Evolutionary conservation across 495 filamentous ascomycete species (phyloP).

Genomic region (Lepidopterella palustris): DNA sequence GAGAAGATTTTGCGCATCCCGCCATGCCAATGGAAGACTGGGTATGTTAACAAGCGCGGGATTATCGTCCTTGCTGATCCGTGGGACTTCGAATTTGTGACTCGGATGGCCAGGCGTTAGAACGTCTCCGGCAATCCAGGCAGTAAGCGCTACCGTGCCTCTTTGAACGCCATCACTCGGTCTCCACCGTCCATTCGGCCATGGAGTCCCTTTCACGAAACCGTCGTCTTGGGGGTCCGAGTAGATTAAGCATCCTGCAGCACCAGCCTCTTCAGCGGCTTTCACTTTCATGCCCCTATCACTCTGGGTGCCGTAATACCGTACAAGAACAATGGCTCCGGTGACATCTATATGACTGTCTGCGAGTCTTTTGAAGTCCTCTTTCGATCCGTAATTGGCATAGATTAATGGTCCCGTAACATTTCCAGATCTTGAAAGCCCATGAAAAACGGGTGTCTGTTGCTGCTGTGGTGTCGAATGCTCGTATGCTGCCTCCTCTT

Average conservation of each 20-base stretch:
- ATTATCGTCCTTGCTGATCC: constrained; percentile 62
- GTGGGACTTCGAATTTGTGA: constrained; percentile 56
- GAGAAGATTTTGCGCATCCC: constrained; percentile 75
- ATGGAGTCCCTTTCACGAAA: constrained; percentile 59
- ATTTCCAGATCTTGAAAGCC: constrained; percentile 78
- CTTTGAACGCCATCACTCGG: constrained; percentile 75
- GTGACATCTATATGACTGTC: constrained; percentile 64
- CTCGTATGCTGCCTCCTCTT: constrained; percentile 59
- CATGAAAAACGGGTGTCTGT: constrained; percentile 75
- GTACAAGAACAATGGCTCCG: constrained; percentile 77
- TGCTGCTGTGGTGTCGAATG: constrained; percentile 42
- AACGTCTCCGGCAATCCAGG: constrained; percentile 78
- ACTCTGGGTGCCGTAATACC: constrained; percentile 66
- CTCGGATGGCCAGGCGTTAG: constrained; percentile 84
- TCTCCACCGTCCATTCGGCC: constrained; percentile 69
- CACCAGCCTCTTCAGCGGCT: constrained; percentile 78
- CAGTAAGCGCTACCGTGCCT: constrained; percentile 75
- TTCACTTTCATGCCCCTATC: constrained; percentile 79
- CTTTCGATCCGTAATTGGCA: constrained; percentile 80
- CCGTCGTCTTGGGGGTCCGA: constrained; percentile 81
- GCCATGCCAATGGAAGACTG: constrained; percentile 80
- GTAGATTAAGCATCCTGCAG: constrained; percentile 83
- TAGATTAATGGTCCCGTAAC: constrained; percentile 91
- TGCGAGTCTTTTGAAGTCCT: constrained; percentile 69
- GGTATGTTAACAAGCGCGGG: constrained; percentile 74